phyloP scores from a whole-genome alignment of 179 eudicot genomes.

The Camellia oleifera region DNA sequence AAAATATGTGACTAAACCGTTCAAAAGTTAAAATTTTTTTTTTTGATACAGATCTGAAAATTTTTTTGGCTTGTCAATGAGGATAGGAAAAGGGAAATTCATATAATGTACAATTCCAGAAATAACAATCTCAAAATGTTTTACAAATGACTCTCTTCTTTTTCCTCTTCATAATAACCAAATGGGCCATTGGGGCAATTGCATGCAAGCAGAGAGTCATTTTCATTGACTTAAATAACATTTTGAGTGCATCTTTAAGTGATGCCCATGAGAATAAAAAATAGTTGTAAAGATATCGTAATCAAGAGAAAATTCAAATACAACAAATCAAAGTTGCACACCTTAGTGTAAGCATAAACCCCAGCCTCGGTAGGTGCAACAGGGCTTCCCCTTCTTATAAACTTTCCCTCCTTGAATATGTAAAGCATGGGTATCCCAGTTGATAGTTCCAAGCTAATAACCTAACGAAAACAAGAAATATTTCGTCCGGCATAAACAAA shows the following conservation, averaged over 20 bases:
- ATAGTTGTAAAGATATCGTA: too few species aligned
- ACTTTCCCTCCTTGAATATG: slow-evolving; percentile 78
- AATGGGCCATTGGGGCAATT: not conserved
- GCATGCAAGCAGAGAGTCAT: not conserved
- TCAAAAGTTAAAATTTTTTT: not conserved
- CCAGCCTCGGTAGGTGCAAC: slow-evolving; percentile 85
- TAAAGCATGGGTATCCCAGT: slow-evolving; percentile 98
- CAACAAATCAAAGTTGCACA: slow-evolving; percentile 24
- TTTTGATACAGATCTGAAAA: not conserved
- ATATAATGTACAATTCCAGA: too few species aligned
- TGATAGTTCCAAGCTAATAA: slow-evolving; percentile 88
- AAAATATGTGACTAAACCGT: too few species aligned
- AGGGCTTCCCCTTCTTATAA: slow-evolving; percentile 92
- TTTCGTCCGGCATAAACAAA: slow-evolving; percentile 10
- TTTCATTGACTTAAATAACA: not conserved
- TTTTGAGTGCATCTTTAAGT: not conserved
- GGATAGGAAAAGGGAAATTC: not conserved
- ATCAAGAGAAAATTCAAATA: slow-evolving; percentile 1
- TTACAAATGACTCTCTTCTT: too few species aligned
- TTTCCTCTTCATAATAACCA: not conserved
- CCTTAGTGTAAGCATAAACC: slow-evolving; percentile 95
- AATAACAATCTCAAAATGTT: too few species aligned
- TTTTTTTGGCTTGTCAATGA: not conserved
- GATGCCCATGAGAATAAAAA: not conserved
- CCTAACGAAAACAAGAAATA: slow-evolving; percentile 42